These are phyloP conservation scores for Phaeosphaeria sp. DNA, from an alignment of 2,329 filamentous ascomycete genomes.

Conservation along the genomic window DNA sequence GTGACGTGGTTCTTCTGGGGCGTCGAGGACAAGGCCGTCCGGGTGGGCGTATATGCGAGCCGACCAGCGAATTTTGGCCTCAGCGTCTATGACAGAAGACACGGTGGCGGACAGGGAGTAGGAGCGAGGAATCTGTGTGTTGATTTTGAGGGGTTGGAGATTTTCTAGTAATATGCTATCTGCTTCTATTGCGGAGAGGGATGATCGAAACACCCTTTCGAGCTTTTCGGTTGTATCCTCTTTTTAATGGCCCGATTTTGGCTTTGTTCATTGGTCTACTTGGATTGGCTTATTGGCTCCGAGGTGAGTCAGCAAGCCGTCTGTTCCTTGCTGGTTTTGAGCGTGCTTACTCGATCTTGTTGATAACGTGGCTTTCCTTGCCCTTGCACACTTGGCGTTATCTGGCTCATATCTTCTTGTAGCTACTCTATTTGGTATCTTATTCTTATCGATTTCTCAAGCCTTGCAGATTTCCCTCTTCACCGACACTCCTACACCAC, in stretches of 20 bases:
- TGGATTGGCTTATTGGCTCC: not conserved
- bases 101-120: slow-evolving; percentile 31
- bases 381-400: not conserved
- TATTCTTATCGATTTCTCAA: not conserved
- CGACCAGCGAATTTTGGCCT: slow-evolving; percentile 59
- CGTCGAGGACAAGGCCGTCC: slow-evolving; percentile 64
- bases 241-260: not conserved
- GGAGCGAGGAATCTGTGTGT: slow-evolving; percentile 47
- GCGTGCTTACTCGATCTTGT: not conserved
- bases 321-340: not conserved
- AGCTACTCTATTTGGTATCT: not conserved
- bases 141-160: slow-evolving; percentile 52
- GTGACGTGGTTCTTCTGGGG: slow-evolving; percentile 69
- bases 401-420: not conserved
- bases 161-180: slow-evolving; percentile 31
- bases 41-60: slow-evolving; percentile 66
- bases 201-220: not conserved
- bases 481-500: not conserved
- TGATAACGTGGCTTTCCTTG: not conserved
- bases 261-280: not conserved
- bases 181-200: not conserved
- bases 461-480: not conserved
- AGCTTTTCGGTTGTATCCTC: not conserved
- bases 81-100: slow-evolving; percentile 41
- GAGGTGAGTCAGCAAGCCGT: not conserved